Conservation (phyloP, 2,329 filamentous ascomycete species). For the Aspergillus jensenii region DNA sequence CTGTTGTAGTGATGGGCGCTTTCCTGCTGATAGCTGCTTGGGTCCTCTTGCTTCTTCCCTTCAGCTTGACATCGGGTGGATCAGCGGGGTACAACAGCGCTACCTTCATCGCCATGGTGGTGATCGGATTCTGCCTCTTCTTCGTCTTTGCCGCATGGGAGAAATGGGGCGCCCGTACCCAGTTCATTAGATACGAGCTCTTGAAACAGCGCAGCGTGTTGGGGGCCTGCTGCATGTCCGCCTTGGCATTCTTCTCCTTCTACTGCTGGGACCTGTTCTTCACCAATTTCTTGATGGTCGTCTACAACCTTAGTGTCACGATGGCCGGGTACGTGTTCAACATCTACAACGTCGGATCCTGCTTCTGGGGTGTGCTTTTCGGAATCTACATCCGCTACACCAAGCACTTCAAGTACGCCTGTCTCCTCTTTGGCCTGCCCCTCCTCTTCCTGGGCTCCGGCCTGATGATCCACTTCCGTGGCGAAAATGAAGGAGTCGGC, state of each 20-base stretch:
- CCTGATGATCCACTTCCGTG: slow-evolving; percentile 58
- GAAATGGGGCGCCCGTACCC: slow-evolving; percentile 50
- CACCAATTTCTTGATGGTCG: slow-evolving; percentile 55
- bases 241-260: slow-evolving; percentile 50
- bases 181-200: slow-evolving; percentile 56
- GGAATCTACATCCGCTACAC: slow-evolving; percentile 51
- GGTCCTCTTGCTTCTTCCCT: slow-evolving; percentile 65
- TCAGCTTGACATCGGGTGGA: slow-evolving; percentile 53
- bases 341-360: slow-evolving; percentile 56
- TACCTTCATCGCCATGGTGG: slow-evolving; percentile 51
- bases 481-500: slow-evolving; percentile 48
- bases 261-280: slow-evolving; percentile 58
- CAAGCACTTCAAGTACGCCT: slow-evolving; percentile 54
- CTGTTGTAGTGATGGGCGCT: slow-evolving; percentile 52
- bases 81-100: slow-evolving; percentile 45
- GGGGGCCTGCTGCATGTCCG: slow-evolving; percentile 53
- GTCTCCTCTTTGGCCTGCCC: slow-evolving; percentile 53
- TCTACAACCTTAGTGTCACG: slow-evolving; percentile 47
- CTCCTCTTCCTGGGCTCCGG: slow-evolving; percentile 53
- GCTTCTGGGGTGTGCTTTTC: slow-evolving; percentile 51
- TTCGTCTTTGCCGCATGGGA: slow-evolving; percentile 59
- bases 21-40: slow-evolving; percentile 62
- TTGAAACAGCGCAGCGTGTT: slow-evolving; percentile 52
- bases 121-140: slow-evolving; percentile 54
- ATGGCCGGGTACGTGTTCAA: slow-evolving; percentile 49